Evolutionary conservation across 257 asterid species (phyloP).

Genomic region (Prunella vulgaris): DNA sequence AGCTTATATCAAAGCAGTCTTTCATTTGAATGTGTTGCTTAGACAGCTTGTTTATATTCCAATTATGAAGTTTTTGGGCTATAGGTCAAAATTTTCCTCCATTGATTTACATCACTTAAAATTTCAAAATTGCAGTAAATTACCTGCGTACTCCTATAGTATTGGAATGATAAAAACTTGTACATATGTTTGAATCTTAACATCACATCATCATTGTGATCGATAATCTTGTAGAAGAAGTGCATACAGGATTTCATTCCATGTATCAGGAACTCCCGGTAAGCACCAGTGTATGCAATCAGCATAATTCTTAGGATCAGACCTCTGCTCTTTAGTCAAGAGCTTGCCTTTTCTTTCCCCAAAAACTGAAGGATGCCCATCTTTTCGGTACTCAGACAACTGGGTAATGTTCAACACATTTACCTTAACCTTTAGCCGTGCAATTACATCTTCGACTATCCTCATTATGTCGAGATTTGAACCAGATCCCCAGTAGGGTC

Average conservation of each 20-base stretch:
- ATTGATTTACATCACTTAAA: neutral
- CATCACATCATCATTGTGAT: neutral
- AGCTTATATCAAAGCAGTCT: slow-evolving; percentile 36
- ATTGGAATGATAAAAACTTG: neutral
- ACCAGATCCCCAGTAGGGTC: slow-evolving; percentile 80
- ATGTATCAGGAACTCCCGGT: slow-evolving; percentile 86
- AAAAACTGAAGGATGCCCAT: slow-evolving; percentile 67
- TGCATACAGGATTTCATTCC: slow-evolving; percentile 79
- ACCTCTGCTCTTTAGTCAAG: slow-evolving; percentile 60
- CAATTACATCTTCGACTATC: slow-evolving; percentile 44
- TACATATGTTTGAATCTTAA: neutral
- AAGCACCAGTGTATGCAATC: slow-evolving; percentile 99
- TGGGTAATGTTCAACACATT: slow-evolving; percentile 68
- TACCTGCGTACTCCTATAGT: no score
- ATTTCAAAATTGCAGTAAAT: neutral
- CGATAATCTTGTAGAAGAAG: slow-evolving; percentile 70
- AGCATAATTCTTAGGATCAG: slow-evolving; percentile 62
- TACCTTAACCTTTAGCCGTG: slow-evolving; percentile 37
- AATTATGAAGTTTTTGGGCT: neutral
- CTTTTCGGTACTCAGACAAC: slow-evolving; percentile 79
- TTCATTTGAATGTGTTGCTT: neutral
- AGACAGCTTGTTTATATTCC: neutral
- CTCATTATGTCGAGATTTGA: slow-evolving; percentile 70
- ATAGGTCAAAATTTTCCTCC: neutral
- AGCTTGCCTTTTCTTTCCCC: slow-evolving; percentile 85